Evolutionary conservation across 345 rosid species (phyloP), one percentile per base, ranked within the genome.

Genomic region (Bruguiera sexangula): DNA sequence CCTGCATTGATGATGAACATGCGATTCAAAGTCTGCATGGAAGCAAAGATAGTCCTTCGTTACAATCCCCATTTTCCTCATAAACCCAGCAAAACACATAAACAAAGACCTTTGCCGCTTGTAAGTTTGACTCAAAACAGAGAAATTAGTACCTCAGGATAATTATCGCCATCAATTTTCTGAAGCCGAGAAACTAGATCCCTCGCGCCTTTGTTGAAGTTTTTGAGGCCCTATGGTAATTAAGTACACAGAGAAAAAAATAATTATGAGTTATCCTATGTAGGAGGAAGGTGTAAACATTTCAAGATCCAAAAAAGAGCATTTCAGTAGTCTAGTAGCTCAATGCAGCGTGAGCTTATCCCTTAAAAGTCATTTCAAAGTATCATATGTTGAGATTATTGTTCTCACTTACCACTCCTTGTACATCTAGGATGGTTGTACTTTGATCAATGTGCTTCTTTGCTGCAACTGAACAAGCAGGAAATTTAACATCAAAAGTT

Each of bases 1-100:
- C 99, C 97, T 31, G 99, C 99, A 80, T 95, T 92, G 83, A 95
- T 88, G 82, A 95, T 95, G 84, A 95, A 92, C 99, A 95, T 95
- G 72, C 93, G 93, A 66, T 87, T 87, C 89, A 94, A 83, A 75
- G 93, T 87, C 97, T 91, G 88, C 77, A 62, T n/a, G 72, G 61
- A 74, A 36, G 55, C 39, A 70, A 20, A 43, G 36, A 65, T 22
- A 24, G 5, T n/a, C 30, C 50, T 24, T 22, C 58, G 69, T 56
- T 26, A 65, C 1, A 51, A 30, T 22, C 61, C 32, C 8, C 51
- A 65, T 63, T 24, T 56, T 56, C 31, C 39, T 63, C 24, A 7
- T 15, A 64, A 55, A 65, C 66, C 31, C 31, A 57, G 32, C 16
- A 30, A 60, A 22, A 22, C 13, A 66, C 43, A 46, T 32, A 67